phyloP scores from a whole-genome alignment of 169 alveolate genomes.

The Plasmodium relictum region DNA sequence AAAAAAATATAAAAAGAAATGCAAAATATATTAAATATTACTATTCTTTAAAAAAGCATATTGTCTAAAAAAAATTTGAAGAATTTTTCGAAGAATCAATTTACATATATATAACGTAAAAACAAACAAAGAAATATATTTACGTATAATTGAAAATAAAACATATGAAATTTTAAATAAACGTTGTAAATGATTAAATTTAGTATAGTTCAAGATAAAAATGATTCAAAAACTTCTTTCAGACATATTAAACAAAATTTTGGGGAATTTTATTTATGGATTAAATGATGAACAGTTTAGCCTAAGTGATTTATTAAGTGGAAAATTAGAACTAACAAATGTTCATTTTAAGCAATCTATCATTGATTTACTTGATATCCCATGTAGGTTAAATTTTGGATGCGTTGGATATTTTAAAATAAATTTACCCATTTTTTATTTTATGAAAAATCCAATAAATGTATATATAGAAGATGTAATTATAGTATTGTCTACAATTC shows the following conservation, averaged over 20 bases:
- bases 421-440: slow-evolving; percentile 75
- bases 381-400: slow-evolving; percentile 77
- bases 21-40: no score
- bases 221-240: slow-evolving; percentile 73
- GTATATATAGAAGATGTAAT: slow-evolving; percentile 76
- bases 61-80: no score
- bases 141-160: no score
- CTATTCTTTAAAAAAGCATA: no score
- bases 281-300: slow-evolving; percentile 60
- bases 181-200: no score
- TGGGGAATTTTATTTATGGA: slow-evolving; percentile 77
- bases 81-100: no score
- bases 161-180: no score
- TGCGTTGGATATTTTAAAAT: slow-evolving; percentile 76
- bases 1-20: no score
- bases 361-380: slow-evolving; percentile 64
- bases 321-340: slow-evolving; percentile 74
- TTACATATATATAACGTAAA: no score
- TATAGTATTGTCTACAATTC: slow-evolving; percentile 68
- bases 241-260: slow-evolving; percentile 51
- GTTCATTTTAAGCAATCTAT: slow-evolving; percentile 68
- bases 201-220: background rate
- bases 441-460: slow-evolving; percentile 76
- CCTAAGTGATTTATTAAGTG: slow-evolving; percentile 63
- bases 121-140: no score